Conservation (phyloP, 495 filamentous ascomycete species). For the Barbatosphaeria neglecta region DNA sequence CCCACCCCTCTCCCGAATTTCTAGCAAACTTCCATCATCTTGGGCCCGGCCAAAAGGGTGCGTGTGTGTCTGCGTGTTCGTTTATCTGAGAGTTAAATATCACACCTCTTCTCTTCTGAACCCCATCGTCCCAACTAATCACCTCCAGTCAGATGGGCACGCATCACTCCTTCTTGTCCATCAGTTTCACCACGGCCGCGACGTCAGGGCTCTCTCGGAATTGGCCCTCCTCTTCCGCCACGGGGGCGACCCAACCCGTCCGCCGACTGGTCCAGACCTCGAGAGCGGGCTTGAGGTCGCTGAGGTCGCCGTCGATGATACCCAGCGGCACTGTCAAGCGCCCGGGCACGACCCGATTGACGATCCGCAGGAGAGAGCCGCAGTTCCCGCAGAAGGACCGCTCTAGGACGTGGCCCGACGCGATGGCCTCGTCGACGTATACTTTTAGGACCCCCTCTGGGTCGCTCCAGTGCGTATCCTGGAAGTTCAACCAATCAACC, state of each 20-base stretch:
- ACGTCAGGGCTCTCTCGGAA: not conserved
- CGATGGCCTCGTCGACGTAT: not conserved
- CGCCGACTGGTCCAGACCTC: conserved; percentile 4
- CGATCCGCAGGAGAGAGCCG: conserved; percentile 2
- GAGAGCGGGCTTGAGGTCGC: conserved; percentile 1
- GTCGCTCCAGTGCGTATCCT: not conserved
- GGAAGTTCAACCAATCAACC: too few relatives aligned
- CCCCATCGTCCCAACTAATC: too few relatives aligned
- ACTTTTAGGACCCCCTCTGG: not conserved
- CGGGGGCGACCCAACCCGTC: conserved; percentile 2
- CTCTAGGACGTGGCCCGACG: not conserved
- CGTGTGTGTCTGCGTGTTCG: too few relatives aligned
- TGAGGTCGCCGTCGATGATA: conserved; percentile 8
- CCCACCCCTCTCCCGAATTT: too few relatives aligned
- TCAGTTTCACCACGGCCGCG: too few relatives aligned
- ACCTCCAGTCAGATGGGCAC: too few relatives aligned
- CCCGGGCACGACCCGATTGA: not conserved
- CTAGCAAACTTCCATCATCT: too few relatives aligned
- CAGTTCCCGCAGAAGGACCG: conserved; percentile 8
- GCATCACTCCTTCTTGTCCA: too few relatives aligned
- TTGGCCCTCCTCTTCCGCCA: not conserved
- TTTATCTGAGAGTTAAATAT: too few relatives aligned
- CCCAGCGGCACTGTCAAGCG: conserved; percentile 1
- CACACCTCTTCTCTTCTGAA: too few relatives aligned
- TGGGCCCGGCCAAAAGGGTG: too few relatives aligned